Conservation (phyloP, 352 stramenopile species). For the Labyrinthula sp. region DNA sequence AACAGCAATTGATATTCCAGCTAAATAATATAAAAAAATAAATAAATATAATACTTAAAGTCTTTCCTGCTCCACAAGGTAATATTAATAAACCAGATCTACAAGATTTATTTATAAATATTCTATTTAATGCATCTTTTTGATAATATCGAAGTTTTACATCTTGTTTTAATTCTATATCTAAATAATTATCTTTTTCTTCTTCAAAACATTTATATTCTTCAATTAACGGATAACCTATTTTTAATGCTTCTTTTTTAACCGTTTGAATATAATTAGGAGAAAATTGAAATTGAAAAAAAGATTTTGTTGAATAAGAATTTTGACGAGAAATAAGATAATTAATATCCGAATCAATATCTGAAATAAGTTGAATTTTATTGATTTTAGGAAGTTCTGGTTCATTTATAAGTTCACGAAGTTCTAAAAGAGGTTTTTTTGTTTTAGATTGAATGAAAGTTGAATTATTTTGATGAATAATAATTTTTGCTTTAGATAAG, state of each 20-base stretch:
- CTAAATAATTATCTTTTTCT: slow-evolving; percentile 33
- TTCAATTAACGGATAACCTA: slow-evolving; percentile 75
- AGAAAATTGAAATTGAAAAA: slow-evolving; percentile 12
- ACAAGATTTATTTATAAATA: slow-evolving; percentile 96
- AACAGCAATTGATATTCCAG: slow-evolving; percentile 71
- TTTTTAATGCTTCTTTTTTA: slow-evolving; percentile 2
- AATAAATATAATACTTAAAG: slow-evolving; percentile 74
- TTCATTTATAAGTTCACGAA: neutral
- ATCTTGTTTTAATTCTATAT: slow-evolving; percentile 55
- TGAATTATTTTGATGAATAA: slow-evolving; percentile 82
- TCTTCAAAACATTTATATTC: slow-evolving; percentile 95
- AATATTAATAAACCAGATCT: slow-evolving; percentile 95
- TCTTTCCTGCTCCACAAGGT: slow-evolving; percentile 84
- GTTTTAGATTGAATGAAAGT: slow-evolving; percentile 1
- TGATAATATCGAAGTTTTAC: slow-evolving; percentile 91
- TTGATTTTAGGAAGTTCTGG: neutral
- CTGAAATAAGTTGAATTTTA: neutral
- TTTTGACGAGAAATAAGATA: neutral
- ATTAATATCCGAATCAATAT: neutral
- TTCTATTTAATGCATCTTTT: slow-evolving; percentile 93
- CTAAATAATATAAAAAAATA: no score
- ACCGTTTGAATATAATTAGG: slow-evolving; percentile 5
- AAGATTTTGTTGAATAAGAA: neutral
- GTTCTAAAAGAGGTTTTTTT: neutral
- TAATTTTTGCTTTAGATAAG: slow-evolving; percentile 85